A percentile compares a stretch with the other conserved stretches of the same genome.
Evolutionary conservation across 192 early-diverging fungal species (phyloP).

Genomic region (Entomortierella parvispora): DNA sequence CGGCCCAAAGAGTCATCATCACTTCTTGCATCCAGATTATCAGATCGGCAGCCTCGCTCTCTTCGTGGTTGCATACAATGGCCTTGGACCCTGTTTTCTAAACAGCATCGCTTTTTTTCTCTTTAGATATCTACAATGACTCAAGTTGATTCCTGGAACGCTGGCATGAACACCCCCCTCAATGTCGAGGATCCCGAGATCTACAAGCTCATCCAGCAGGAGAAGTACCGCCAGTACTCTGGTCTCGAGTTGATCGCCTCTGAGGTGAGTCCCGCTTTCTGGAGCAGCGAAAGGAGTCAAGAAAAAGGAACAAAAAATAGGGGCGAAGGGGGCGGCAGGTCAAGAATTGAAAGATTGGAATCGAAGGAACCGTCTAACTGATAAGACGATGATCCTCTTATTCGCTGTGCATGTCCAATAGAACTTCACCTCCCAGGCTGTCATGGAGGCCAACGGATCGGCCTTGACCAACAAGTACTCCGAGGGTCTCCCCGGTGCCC

Average conservation of each 20-base stretch:
- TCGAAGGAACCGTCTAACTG: background rate
- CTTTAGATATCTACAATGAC: conserved; percentile 28
- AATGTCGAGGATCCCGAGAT: conserved; percentile 93
- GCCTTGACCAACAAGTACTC: conserved; percentile 99
- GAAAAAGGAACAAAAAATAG: background rate
- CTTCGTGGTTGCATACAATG: no score
- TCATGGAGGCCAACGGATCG: conserved; percentile 99
- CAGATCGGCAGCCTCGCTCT: no score
- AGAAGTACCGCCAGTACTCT: conserved; percentile 98
- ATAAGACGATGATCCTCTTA: background rate
- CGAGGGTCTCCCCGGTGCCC: conserved; percentile 97
- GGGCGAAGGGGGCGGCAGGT: background rate
- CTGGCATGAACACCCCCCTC: conserved; percentile 88
- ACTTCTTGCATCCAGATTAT: no score
- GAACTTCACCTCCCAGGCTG: conserved; percentile 99
- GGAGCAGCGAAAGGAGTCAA: background rate
- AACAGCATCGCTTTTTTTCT: background rate
- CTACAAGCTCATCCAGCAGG: conserved; percentile 93
- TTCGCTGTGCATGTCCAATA: conserved; percentile 37
- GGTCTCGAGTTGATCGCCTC: conserved; percentile 99
- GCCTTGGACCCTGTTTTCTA: background rate
- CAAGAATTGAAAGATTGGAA: no score
- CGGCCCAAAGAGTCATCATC: no score
- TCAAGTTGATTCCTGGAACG: conserved; percentile 69
- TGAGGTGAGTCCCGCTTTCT: conserved; percentile 69